These are phyloP conservation scores for Cladosporium sp. DNA, from an alignment of 2,329 filamentous ascomycete species.

Conservation along the genomic window DNA sequence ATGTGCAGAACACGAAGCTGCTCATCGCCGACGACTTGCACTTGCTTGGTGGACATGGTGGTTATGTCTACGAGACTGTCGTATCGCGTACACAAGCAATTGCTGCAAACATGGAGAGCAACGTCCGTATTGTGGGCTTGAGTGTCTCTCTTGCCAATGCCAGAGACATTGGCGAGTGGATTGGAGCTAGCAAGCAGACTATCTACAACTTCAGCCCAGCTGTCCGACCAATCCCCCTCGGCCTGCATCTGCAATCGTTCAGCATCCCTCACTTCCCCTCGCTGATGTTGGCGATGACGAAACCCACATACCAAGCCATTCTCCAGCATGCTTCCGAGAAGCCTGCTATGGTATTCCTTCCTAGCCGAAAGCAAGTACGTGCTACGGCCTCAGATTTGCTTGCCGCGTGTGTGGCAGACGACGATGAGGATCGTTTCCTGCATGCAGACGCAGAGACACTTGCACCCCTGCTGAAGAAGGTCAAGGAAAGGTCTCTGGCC, in stretches of 20 bases:
- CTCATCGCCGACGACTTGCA: conserved; percentile 96
- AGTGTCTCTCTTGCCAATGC: conserved; percentile 92
- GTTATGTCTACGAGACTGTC: conserved; percentile 91
- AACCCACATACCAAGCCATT: conserved; percentile 86
- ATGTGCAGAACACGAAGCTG: conserved; percentile 82
- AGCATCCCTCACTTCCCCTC: conserved; percentile 96
- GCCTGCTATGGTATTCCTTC: conserved; percentile 87
- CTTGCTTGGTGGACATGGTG: conserved; percentile 79
- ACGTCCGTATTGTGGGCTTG: conserved; percentile 81
- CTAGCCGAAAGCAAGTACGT: conserved; percentile 87
- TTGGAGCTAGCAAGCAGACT: conserved; percentile 94
- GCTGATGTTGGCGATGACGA: conserved; percentile 97
- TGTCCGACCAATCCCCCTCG: conserved; percentile 80
- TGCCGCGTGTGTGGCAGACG: conserved; percentile 80
- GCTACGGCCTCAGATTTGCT: conserved; percentile 82
- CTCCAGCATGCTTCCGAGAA: conserved; percentile 79
- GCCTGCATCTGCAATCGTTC: conserved; percentile 93
- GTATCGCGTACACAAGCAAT: conserved; percentile 99
- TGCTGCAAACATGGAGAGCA: conserved; percentile 77
- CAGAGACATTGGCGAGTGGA: conserved; percentile 93
- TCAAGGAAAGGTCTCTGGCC: conserved; percentile 82
- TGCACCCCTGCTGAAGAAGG: conserved; percentile 70
- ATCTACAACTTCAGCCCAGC: conserved; percentile 98
- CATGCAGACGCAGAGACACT: conserved; percentile 81
- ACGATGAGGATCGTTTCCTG: conserved; percentile 90